phyloP scores from a whole-genome alignment of 2,329 filamentous ascomycete genomes.

The Spiromastix sp. region DNA sequence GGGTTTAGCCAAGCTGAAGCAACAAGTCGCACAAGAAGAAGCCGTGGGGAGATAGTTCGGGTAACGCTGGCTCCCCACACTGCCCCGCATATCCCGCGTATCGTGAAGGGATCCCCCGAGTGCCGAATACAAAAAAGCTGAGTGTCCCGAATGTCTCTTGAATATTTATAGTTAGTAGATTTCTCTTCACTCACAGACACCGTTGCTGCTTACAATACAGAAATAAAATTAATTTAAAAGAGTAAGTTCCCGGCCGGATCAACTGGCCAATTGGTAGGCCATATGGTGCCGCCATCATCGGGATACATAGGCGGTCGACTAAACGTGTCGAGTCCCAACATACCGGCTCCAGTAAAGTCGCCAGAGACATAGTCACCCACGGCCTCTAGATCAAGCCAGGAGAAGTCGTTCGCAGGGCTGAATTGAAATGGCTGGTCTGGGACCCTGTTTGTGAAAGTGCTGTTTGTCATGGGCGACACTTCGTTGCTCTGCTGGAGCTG shows the following conservation, averaged over 20 bases:
- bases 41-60: too few species aligned
- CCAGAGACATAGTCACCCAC: slow-evolving; percentile 47
- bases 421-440: slow-evolving; percentile 29
- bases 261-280: slow-evolving; percentile 32
- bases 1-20: too few species aligned
- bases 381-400: slow-evolving; percentile 51
- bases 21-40: too few species aligned
- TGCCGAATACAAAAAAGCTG: too few species aligned
- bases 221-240: slow-evolving; percentile 13
- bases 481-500: slow-evolving; percentile 13
- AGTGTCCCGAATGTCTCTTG: too few species aligned
- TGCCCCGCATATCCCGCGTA: too few species aligned
- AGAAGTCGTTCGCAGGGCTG: slow-evolving; percentile 46
- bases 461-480: slow-evolving; percentile 15
- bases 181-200: not conserved
- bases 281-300: slow-evolving; percentile 20
- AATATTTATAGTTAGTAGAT: too few species aligned
- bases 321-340: slow-evolving; percentile 27
- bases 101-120: too few species aligned
- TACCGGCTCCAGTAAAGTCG: slow-evolving; percentile 26
- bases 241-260: slow-evolving; percentile 24
- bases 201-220: not conserved
- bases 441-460: slow-evolving; percentile 21
- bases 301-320: slow-evolving; percentile 23
- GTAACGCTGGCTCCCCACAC: too few species aligned